Conservation (phyloP, 495 filamentous ascomycete species). For the Podospora anserina region DNA sequence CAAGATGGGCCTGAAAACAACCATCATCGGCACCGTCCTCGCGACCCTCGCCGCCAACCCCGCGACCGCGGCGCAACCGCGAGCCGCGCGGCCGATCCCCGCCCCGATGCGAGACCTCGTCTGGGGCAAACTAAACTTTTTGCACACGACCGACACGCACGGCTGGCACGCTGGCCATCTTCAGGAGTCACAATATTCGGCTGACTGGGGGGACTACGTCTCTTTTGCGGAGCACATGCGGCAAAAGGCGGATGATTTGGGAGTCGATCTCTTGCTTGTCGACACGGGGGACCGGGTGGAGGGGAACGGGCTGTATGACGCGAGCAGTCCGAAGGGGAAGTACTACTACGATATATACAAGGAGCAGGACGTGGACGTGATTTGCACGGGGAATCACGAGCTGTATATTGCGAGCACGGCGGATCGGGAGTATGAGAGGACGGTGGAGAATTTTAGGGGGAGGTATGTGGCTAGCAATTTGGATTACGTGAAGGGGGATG, state of each 20-base stretch:
- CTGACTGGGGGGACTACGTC: slow-evolving; percentile 97
- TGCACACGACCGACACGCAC: slow-evolving; percentile 92
- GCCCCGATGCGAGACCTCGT: slow-evolving; percentile 77
- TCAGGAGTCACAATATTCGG: slow-evolving; percentile 89
- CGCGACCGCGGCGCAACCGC: slow-evolving; percentile 65
- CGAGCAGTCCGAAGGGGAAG: slow-evolving; percentile 77
- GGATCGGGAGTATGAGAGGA: slow-evolving; percentile 68
- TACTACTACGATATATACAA: slow-evolving; percentile 84
- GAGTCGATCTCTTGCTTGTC: slow-evolving; percentile 79
- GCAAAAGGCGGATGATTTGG: slow-evolving; percentile 68
- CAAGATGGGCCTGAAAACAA: slow-evolving; percentile 19
- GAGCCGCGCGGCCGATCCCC: slow-evolving; percentile 70
- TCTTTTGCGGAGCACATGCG: slow-evolving; percentile 85
- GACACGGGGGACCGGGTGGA: slow-evolving; percentile 95
- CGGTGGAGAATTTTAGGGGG: slow-evolving; percentile 72
- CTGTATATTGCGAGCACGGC: slow-evolving; percentile 79
- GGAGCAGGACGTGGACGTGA: slow-evolving; percentile 75
- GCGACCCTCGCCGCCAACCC: slow-evolving; percentile 29
- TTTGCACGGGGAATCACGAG: slow-evolving; percentile 94
- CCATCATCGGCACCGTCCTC: slow-evolving; percentile 27
- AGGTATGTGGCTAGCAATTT: slow-evolving; percentile 87
- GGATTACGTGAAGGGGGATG: slow-evolving; percentile 70
- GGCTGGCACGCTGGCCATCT: slow-evolving; percentile 95
- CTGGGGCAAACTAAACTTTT: slow-evolving; percentile 91
- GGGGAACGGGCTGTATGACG: slow-evolving; percentile 95